phyloP scores from a whole-genome alignment of 2,329 filamentous ascomycete species.

The Talaromyces islandicus region DNA sequence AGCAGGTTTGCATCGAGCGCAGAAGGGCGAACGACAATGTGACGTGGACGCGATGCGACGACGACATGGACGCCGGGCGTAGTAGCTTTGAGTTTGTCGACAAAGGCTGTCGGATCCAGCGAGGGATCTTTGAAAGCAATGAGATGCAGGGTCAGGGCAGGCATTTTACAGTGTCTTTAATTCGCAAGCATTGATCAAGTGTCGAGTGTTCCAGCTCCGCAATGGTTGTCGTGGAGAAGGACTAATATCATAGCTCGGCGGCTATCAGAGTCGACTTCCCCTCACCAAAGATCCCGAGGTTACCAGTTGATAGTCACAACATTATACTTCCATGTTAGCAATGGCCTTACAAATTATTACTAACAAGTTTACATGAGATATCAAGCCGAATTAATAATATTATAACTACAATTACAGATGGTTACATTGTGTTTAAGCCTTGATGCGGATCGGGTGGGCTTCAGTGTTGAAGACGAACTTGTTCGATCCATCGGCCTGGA shows the following conservation, averaged over 20 bases:
- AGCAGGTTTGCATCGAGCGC: constrained; percentile 24
- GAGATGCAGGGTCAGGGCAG: constrained; percentile 30
- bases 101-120: constrained; percentile 19
- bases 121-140: constrained; percentile 20
- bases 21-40: constrained; percentile 30
- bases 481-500: constrained; percentile 45
- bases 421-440: background rate
- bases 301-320: background rate
- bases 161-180: constrained; percentile 19
- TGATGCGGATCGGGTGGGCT: constrained; percentile 54
- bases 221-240: background rate
- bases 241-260: background rate
- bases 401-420: background rate
- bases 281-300: background rate
- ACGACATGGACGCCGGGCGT: constrained; percentile 21
- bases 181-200: background rate
- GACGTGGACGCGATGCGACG: constrained; percentile 29
- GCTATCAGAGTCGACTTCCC: background rate
- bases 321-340: too few relatives aligned
- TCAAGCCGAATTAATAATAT: background rate
- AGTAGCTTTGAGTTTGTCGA: constrained; percentile 21
- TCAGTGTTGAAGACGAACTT: constrained; percentile 60
- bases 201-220: background rate
- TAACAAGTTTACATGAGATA: background rate
- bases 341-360: background rate